Base-by-base conservation (phyloP, 2,329 filamentous ascomycete genomes). In the Phialophora macrospora region DNA sequence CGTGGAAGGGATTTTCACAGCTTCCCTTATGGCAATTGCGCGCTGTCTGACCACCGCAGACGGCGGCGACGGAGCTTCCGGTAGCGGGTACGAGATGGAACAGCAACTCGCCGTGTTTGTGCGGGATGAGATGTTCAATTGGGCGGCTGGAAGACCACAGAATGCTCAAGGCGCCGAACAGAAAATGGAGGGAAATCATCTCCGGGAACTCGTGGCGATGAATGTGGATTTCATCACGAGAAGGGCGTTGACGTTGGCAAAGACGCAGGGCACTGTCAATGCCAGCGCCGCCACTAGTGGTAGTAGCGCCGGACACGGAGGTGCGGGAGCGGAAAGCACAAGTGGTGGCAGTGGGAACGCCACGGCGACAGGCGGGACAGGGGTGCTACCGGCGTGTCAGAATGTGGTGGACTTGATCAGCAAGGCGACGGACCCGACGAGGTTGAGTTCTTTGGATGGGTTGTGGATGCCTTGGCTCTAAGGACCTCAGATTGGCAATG, bases 381-480 rank as follows among this genome's bases (percentile, higher is more conserved):
- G 69, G 72, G 94, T 93, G 75, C 80, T 99, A 72, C 95, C 95
- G 6, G 94, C 94, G 26, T 97, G 96, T 78, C 95, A 99, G 83
- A 98, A 94, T 48, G 92, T 97, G 32, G 94, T 99, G 74, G 95
- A 99, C 79, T 80, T 96, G 68, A 90, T 99, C 68, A 91, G 91
- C n/a, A 90, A 90, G 80, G 93, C 94, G 1, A 93, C 96, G 17
- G 96, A 97, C 79, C 95, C 95, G 1, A 88, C 91, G 81, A 93
- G 95, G 77, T 78, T 99, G 78, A 89, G 90, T 52, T 87, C 91
- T 78, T 93, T 91, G 74, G 95, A 99, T 82, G 88, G 93, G 65
- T 81, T 99, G 73, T 99, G 95, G 93, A 98, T 98, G 94, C 90
- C 92, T 26, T 99, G 96, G 81, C 81, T 98, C 75, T 98, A 44